These are phyloP conservation scores for Hygrophorus pudorinus DNA, from an alignment of 768 basidiomycete species.

Conservation along the genomic window DNA sequence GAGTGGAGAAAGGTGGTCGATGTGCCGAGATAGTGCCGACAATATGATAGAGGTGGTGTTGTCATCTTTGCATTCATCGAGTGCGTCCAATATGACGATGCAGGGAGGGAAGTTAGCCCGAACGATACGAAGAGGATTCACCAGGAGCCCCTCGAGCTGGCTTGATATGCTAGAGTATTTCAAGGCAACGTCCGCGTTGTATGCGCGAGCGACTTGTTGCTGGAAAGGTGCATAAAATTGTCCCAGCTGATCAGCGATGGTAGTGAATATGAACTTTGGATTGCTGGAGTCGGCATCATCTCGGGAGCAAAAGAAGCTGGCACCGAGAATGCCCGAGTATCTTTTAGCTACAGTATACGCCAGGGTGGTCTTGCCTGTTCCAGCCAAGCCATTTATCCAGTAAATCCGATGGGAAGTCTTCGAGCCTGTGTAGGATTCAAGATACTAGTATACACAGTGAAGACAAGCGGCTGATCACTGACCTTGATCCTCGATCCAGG, in stretches of 20 bases:
- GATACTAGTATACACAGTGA: too few relatives aligned
- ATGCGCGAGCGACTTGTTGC: constrained; percentile 1
- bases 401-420: too few relatives aligned
- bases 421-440: too few relatives aligned
- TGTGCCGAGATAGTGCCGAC: background rate
- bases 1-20: constrained; percentile 5
- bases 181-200: constrained; percentile 10
- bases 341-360: constrained; percentile 16
- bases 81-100: too few relatives aligned
- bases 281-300: constrained; percentile 14
- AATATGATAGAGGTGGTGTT: constrained; percentile 4
- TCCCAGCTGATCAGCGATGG: constrained; percentile 21
- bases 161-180: constrained; percentile 8
- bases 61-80: constrained; percentile 19
- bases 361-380: constrained; percentile 17
- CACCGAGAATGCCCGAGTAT: constrained; percentile 14
- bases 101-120: background rate
- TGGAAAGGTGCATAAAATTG: background rate
- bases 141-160: too few relatives aligned
- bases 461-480: too few relatives aligned
- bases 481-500: too few relatives aligned
- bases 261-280: constrained; percentile 21
- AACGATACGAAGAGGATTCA: constrained; percentile 7
- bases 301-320: constrained; percentile 26
- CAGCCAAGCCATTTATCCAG: constrained; percentile 16